Percentiles rank a stretch among this genome's conserved stretches.
phyloP scores from a whole-genome alignment of 192 early-diverging fungal species.

The Backusella westeae region DNA sequence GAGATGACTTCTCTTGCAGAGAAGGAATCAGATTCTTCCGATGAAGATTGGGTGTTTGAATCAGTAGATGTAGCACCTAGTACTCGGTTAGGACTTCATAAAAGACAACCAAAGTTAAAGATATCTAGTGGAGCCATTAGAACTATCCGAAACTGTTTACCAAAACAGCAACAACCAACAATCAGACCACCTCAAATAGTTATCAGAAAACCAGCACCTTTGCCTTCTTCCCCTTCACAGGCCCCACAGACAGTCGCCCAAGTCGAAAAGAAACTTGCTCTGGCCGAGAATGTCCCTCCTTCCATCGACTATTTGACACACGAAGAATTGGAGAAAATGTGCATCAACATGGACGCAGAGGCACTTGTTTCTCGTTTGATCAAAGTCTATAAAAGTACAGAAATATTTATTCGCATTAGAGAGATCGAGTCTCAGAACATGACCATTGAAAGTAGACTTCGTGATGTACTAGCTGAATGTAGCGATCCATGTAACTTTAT shows the following conservation, averaged over 20 bases:
- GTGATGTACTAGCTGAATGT: constrained; percentile 7
- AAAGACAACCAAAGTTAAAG: constrained; percentile 8
- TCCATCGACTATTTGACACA: constrained; percentile 5
- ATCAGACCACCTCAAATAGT: neutral
- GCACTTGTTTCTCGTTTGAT: constrained; percentile 1
- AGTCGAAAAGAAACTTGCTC: neutral
- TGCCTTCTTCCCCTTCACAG: neutral
- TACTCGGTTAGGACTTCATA: constrained; percentile 1
- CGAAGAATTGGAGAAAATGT: constrained; percentile 10
- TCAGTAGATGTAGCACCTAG: constrained; percentile 11
- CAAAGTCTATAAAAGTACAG: constrained; percentile 16
- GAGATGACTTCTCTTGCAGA: constrained; percentile 4
- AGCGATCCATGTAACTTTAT: constrained; percentile 25
- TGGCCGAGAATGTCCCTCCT: neutral
- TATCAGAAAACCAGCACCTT: neutral
- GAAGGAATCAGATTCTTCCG: constrained; percentile 20
- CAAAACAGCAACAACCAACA: neutral
- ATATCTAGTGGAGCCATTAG: neutral
- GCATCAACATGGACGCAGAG: constrained; percentile 3
- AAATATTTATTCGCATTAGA: constrained; percentile 15
- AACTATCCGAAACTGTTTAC: neutral
- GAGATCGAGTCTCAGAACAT: constrained; percentile 15
- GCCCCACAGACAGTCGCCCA: neutral
- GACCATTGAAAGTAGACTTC: constrained; percentile 11
- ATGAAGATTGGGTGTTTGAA: constrained; percentile 28